Conservation (phyloP, 257 asterid species). For the Lithospermum erythrorhizon region DNA sequence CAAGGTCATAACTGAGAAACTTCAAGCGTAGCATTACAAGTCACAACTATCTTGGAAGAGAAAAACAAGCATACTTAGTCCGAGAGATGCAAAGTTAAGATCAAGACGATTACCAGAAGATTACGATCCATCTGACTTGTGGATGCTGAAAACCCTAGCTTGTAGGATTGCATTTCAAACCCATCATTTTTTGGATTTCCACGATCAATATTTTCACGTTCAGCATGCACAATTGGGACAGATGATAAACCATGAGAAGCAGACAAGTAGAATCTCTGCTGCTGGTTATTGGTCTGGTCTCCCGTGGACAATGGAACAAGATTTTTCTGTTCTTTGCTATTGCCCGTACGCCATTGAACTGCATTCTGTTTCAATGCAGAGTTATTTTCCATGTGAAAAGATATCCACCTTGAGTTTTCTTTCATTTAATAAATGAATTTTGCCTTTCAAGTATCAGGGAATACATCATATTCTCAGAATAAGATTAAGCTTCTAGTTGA, state of each 20-base stretch:
- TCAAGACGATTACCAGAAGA: conserved; percentile 25
- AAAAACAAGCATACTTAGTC: conserved; percentile 5
- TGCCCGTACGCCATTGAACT: conserved; percentile 30
- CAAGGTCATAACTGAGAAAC: not conserved
- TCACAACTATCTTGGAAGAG: not conserved
- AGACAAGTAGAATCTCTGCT: conserved; percentile 32
- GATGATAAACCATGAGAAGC: conserved; percentile 41
- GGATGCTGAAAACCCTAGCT: conserved; percentile 38
- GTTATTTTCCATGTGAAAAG: conserved; percentile 30
- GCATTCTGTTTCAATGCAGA: conserved; percentile 31
- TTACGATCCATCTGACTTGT: conserved; percentile 35
- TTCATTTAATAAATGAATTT: conserved; percentile 33
- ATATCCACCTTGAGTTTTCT: conserved; percentile 34
- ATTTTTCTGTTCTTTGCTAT: conserved; percentile 34
- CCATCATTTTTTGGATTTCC: conserved; percentile 55
- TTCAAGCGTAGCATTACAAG: not conserved
- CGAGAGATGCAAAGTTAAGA: conserved; percentile 10
- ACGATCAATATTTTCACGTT: conserved; percentile 31
- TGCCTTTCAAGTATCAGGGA: conserved; percentile 51
- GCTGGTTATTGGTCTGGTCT: conserved; percentile 67
- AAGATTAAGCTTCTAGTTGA: conserved; percentile 38
- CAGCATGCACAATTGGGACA: conserved; percentile 38
- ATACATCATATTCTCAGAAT: conserved; percentile 38
- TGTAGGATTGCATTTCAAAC: conserved; percentile 54
- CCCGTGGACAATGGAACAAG: conserved; percentile 35